Evolutionary conservation across 1,284 basidiomycete genomes (phyloP).

Genomic region (Cystobasidium pallidum): DNA sequence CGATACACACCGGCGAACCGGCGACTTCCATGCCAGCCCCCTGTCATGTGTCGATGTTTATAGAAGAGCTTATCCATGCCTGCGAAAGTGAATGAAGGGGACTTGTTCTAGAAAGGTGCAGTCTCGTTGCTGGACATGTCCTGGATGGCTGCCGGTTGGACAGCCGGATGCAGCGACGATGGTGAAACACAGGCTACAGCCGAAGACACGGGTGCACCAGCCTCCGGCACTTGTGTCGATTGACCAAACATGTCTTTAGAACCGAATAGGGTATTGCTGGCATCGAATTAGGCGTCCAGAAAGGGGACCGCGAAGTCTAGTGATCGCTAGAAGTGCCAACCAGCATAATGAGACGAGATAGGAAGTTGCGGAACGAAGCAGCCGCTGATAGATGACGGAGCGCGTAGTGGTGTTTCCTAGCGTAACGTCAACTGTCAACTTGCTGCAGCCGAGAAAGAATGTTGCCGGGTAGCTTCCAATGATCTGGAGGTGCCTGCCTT

Average conservation of each 20-base stretch:
- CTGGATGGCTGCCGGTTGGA: neutral
- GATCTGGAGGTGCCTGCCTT: neutral
- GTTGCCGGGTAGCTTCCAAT: neutral
- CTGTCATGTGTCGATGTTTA: too few species aligned
- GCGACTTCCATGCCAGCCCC: too few species aligned
- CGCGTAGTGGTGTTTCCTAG: too few species aligned
- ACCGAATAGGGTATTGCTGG: neutral
- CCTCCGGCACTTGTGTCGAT: neutral
- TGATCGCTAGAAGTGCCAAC: neutral
- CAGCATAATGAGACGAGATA: neutral
- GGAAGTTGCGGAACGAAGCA: neutral
- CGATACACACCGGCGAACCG: too few species aligned
- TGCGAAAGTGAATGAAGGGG: slow-evolving; percentile 6
- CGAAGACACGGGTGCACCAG: neutral
- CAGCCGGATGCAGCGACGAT: neutral
- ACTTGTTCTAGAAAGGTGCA: neutral
- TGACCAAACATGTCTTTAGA: neutral
- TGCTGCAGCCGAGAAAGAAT: neutral
- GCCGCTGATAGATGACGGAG: neutral
- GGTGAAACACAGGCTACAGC: neutral
- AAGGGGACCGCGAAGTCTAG: neutral
- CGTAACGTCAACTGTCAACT: too few species aligned
- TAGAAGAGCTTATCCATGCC: slow-evolving; percentile 32
- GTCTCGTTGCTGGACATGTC: neutral
- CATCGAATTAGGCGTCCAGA: neutral